Evolutionary conservation across 1,284 basidiomycete genomes (phyloP).

Genomic region (Rhizoctonia solani): DNA sequence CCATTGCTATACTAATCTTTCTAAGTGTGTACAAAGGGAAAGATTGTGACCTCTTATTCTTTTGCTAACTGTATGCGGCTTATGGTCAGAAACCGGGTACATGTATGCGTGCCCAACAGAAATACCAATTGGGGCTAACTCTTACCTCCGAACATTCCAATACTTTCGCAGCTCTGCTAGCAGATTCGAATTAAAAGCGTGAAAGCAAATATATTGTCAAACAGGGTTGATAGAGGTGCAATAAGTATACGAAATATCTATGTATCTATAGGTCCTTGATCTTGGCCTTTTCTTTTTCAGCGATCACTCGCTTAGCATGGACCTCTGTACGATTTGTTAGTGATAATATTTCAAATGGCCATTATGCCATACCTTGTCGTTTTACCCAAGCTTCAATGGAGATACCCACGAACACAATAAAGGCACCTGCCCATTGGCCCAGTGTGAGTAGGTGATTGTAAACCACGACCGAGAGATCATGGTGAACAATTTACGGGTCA

Average conservation of each 20-base stretch:
- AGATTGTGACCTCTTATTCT: too few relatives aligned
- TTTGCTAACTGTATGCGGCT: too few relatives aligned
- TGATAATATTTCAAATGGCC: neutral
- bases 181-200: too few relatives aligned
- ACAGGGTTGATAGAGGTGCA: neutral
- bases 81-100: too few relatives aligned
- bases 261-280: conserved; percentile 69
- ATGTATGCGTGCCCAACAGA: too few relatives aligned
- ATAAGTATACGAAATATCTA: neutral
- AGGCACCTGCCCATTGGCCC: conserved; percentile 92
- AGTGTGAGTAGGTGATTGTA: conserved; percentile 85
- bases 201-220: neutral
- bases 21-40: too few relatives aligned
- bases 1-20: too few relatives aligned
- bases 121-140: too few relatives aligned
- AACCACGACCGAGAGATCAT: conserved; percentile 95
- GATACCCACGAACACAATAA: conserved; percentile 90
- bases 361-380: conserved; percentile 62
- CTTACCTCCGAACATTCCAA: too few relatives aligned
- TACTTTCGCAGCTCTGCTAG: too few relatives aligned
- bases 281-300: conserved; percentile 79
- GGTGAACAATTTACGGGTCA: conserved; percentile 98
- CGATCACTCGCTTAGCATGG: conserved; percentile 73
- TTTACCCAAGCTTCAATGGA: conserved; percentile 91
- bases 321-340: conserved; percentile 56